Evolutionary conservation across 345 rosid genomes (phyloP), one percentile per base, ranked within the genome.

Genomic region (Salix brachista): DNA sequence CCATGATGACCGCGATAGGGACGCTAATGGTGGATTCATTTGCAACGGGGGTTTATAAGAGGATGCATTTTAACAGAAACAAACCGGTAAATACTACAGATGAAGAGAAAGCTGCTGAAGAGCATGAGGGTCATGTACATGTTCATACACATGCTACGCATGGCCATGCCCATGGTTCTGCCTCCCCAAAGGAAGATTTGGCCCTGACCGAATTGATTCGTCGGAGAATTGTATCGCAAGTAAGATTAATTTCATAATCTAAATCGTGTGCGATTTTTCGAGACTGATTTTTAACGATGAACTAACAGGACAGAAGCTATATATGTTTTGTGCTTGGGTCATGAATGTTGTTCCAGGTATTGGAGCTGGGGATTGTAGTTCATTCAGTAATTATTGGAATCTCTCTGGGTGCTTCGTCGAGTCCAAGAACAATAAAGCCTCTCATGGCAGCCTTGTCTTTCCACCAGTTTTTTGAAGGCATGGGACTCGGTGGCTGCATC

Each of bases 401-500:
- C 42, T 83, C 94, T 18, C 80, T 92, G 71, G 97, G 97, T 44
- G 88, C 92, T 44, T 87, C 93, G 5, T 74, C 76, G 50, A 82
- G 83, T n/a, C 54, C 81, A 21, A 84, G 84, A 8, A 89, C 91
- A 11, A 83, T 92, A 82, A 87, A 77, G 84, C 94, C 94, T 67
- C 87, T 90, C 39, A 65, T 92, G 66, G 88, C 80, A 32, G 97
- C 97, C 30, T 77, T 90, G 61, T 87, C 90, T 54, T 92, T 92
- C 77, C 94, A 92, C 73, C 97, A 92, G 77, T 89, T 90, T 71
- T 92, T 90, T 50, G 97, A 92, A 76, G 95, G 95, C 39, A 86
- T 88, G 86, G 95, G 95, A 41, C 95, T 90, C 6, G 95, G 95
- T 37, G 92, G 95, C 71, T 92, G 97, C 89, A 86, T 90, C 77